phyloP scores from a whole-genome alignment of 805 yeast species.

The Kuraishia capsulata region DNA sequence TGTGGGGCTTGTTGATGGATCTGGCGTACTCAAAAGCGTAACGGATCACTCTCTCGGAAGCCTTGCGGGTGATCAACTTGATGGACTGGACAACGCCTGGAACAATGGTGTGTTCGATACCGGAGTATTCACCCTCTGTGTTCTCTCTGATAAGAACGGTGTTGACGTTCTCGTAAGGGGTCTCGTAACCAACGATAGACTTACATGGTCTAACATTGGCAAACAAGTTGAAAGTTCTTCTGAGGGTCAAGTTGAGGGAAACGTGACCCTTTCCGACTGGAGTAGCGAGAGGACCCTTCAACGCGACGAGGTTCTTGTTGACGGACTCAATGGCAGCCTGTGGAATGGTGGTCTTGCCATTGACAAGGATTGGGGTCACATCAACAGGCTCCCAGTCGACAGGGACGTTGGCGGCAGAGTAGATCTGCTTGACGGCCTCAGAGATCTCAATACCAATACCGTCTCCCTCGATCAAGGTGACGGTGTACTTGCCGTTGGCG shows the following conservation, averaged over 20 bases:
- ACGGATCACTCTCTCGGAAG: slow-evolving; percentile 93
- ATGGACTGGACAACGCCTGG: slow-evolving; percentile 99
- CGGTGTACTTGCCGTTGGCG: slow-evolving; percentile 80
- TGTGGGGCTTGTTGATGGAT: slow-evolving; percentile 78
- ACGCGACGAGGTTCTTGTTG: slow-evolving; percentile 87
- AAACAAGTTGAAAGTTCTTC: slow-evolving; percentile 92
- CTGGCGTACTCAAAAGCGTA: slow-evolving; percentile 96
- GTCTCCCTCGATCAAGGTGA: slow-evolving; percentile 96
- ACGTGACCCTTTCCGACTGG: slow-evolving; percentile 99
- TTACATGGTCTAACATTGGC: slow-evolving; percentile 98
- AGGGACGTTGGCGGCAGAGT: slow-evolving; percentile 91
- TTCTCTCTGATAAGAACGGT: slow-evolving; percentile 96
- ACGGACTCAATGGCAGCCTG: slow-evolving; percentile 86
- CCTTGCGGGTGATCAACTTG: slow-evolving; percentile 92
- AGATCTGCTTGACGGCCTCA: slow-evolving; percentile 86
- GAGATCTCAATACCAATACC: slow-evolving; percentile 97
- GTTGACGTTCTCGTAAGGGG: slow-evolving; percentile 84
- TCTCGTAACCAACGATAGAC: slow-evolving; percentile 86
- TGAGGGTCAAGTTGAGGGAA: slow-evolving; percentile 91
- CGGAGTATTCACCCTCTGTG: slow-evolving; percentile 98
- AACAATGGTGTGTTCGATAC: slow-evolving; percentile 95
- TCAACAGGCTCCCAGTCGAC: slow-evolving; percentile 96
- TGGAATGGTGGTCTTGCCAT: slow-evolving; percentile 92
- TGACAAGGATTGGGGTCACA: slow-evolving; percentile 85
- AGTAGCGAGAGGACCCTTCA: slow-evolving; percentile 97